Percentiles rank a stretch among this genome's conserved stretches.
These are phyloP conservation scores for Dillenia turbinata DNA, from an alignment of 164 flowering plant species.

Conservation along the genomic window DNA sequence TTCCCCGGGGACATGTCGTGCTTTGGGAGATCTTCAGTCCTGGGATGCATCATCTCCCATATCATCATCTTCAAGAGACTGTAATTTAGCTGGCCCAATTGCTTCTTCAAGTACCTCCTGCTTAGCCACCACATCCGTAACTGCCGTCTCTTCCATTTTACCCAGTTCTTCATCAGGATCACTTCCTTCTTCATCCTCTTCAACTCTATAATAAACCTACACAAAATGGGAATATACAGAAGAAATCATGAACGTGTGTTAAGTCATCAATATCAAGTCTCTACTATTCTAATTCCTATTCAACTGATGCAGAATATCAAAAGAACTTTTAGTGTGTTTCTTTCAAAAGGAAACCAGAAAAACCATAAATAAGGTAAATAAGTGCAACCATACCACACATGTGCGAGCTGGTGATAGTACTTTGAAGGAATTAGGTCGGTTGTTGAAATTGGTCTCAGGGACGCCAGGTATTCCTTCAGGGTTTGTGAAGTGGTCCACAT, in stretches of 20 bases:
- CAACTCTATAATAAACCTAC: conserved; percentile 55
- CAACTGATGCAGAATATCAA: neutral
- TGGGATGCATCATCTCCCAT: conserved; percentile 10
- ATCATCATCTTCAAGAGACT: conserved; percentile 10
- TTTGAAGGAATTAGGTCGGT: conserved; percentile 90
- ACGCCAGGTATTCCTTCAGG: conserved; percentile 98
- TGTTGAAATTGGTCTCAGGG: conserved; percentile 94
- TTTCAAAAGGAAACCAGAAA: neutral
- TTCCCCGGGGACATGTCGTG: no score
- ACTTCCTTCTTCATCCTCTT: conserved; percentile 31
- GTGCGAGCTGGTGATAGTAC: conserved; percentile 88
- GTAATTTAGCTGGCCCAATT: neutral
- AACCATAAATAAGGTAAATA: neutral
- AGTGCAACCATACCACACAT: conserved; percentile 62
- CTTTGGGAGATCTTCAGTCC: neutral
- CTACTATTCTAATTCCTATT: no score
- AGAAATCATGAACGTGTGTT: neutral
- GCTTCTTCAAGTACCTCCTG: conserved; percentile 17
- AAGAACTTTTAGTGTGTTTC: neutral
- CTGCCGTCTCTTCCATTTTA: neutral
- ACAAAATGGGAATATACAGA: neutral
- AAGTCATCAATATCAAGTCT: neutral
- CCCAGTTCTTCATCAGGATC: neutral
- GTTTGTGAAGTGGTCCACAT: conserved; percentile 86
- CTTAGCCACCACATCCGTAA: conserved; percentile 7